Base-by-base conservation (phyloP, 2,329 filamentous ascomycete species). In the Aspergillus carbonarius region DNA sequence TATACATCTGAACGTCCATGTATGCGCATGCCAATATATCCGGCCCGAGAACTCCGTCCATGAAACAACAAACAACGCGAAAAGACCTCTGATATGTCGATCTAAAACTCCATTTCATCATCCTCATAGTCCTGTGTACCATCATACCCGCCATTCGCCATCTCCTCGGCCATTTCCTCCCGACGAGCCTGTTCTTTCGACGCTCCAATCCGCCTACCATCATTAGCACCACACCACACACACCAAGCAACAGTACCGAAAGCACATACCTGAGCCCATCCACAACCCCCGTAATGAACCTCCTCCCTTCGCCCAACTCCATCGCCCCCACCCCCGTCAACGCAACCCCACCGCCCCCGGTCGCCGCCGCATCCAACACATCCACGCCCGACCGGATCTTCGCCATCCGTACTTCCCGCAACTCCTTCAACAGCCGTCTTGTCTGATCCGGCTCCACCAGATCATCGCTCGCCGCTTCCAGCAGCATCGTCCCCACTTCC, bases 221-320 rank as follows among this genome's bases (percentile, higher is more conserved):
- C n/a, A 40, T 66, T 55, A 57, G 37, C 30, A 47, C 44, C 30
- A 10, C 30, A 32, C 25, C 23, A 17, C 17, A 5, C 3, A 40
- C 18, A 23, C 17, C 17, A 13, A n/a, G 48, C 49, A 25, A 32
- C 15, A 23, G 17, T 12, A 47, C 13, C 27, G 2, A 12, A 37
- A 32, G 53, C 3, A 9, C 68, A 62, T 74, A 83, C 82, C 85
- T 81, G 68, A 98, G 81, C 4, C 91, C 92, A 73, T 98, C 93
- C 63, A 98, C 88, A 2, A 97, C 91, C 1, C 90, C 91, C 1
- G 86, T 82, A 61, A 98, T 86, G 70, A 97, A 96, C 0, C 87
- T 88, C 68, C 93, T 84, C 56, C 88, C 90, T 78, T 98, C 93
- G 0, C 90, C 89, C 49, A 98, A 81, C 79, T 99, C 95, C 89